Evolutionary conservation across 1,139 yeast species (phyloP), one percentile per base, ranked within the genome.

Genomic region (Yamadazyma dushanensis): DNA sequence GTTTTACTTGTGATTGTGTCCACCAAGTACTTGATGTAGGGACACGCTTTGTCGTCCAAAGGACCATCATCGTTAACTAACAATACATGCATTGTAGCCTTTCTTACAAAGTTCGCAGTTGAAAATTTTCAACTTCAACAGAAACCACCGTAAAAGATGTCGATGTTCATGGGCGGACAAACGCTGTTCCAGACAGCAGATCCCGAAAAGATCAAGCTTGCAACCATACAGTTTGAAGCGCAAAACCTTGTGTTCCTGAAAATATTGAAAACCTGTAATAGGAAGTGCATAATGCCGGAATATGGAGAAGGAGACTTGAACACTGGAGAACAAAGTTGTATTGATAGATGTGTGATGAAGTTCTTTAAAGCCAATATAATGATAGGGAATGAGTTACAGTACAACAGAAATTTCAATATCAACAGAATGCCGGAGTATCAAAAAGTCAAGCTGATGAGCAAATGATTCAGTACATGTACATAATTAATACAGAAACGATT

Each of bases 51-150:
- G 46, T 80, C 85, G 50, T 84, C 80, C 49, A 94, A 81, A 1
- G 97, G 97, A 18, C 98, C 98, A 55, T 92, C 98, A 59, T 92
- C 98, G 61, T 92, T 92, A 16, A 96, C 89, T 36, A 90, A 59
- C 32, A 70, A 60, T 19, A 70, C 57, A 46, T 70, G 76, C 76
- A 70, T 70, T 32, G 29, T 17, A 13, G n/a, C 8, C 16, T n/a
- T 16, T 16, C 21, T 19, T n/a, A n/a, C n/a, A n/a, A n/a, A n/a
- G n/a, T 35, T 27, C 35, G 33, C 29, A 22, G 20, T 31, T 16
- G 26, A 32, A 35, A 35, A 31, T 31, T 35, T 35, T 35, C 35
- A 19, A 13, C 21, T 15, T 22, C 13, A 11, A 26, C 5, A 14
- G 14, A 44, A 32, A 31, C 17, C 9, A 22, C 10, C 14, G n/a